Base-by-base conservation (phyloP, 768 basidiomycete species). In the Rhizopogon salebrosus region DNA sequence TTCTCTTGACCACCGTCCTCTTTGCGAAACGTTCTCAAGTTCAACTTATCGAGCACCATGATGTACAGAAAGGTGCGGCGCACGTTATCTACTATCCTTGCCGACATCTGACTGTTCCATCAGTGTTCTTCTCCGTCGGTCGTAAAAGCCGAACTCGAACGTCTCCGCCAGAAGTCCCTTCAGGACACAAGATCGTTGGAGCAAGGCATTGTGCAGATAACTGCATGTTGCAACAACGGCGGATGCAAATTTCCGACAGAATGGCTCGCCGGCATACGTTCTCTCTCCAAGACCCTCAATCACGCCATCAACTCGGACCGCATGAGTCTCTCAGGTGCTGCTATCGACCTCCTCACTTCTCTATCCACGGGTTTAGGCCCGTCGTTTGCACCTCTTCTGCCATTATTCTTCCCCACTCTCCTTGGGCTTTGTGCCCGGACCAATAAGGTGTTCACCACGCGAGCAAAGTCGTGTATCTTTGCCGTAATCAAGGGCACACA, bases 111-210 rank as follows among this genome's bases (percentile, higher is more conserved):
- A 65, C 43, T 4, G 26, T 49, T n/a, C 16, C 16, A 40, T n/a
- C 48, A 68, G 84, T 70, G 68, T 41, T 40, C 52, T 53, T 64
- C 69, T 38, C 34, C 64, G 42, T 53, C 62, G 53, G 57, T 58
- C 38, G 62, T 76, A 24, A 64, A 64, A 57, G 51, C 70, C 31
- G 71, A 78, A 58, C 58, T 83, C 41, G 76, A 77, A 37, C 60
- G 67, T 35, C 57, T 80, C 18, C 75, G 75, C 52, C 64, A 71
- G 57, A 64, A 70, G 22, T 61, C 70, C 50, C 71, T 80, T 11
- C 62, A 74, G 31, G 89, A 92, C 66, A 82, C 86, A 3, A 90
- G 92, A 64, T 81, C 81, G 11, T 92, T 90, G 89, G 66, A 77
- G 2, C 72, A 77, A 34, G 75, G 75, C 3, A 62, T 89, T 45